These are phyloP conservation scores for Xylona heveae DNA, from an alignment of 495 filamentous ascomycete species.

Conservation along the genomic window DNA sequence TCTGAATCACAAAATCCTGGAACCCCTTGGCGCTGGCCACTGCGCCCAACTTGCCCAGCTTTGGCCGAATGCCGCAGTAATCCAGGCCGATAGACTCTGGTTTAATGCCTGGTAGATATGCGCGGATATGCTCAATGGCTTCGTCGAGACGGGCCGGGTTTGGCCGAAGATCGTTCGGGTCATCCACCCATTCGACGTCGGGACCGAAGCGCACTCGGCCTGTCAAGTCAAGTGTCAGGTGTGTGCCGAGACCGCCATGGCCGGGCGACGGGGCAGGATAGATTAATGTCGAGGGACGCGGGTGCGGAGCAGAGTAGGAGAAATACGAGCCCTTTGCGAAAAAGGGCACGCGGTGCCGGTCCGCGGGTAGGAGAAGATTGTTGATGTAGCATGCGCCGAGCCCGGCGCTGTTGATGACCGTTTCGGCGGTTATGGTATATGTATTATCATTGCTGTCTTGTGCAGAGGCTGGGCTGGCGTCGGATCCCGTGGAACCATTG, in stretches of 20 bases:
- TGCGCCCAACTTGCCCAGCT: slow-evolving; percentile 39
- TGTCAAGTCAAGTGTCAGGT: slow-evolving; percentile 76
- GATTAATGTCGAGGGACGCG: slow-evolving; percentile 50
- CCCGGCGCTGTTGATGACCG: slow-evolving; percentile 70
- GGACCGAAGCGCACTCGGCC: slow-evolving; percentile 83
- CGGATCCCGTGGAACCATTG: slow-evolving; percentile 20
- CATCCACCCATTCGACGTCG: slow-evolving; percentile 81
- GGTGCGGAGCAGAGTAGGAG: slow-evolving; percentile 46
- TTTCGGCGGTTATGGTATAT: slow-evolving; percentile 59
- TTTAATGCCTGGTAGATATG: slow-evolving; percentile 58
- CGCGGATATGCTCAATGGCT: slow-evolving; percentile 51
- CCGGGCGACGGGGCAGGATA: slow-evolving; percentile 74
- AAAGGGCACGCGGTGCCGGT: slow-evolving; percentile 34
- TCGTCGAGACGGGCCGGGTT: slow-evolving; percentile 34
- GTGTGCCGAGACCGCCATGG: slow-evolving; percentile 70
- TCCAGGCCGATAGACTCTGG: slow-evolving; percentile 47
- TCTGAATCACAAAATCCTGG: slow-evolving; percentile 65
- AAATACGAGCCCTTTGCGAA: slow-evolving; percentile 96
- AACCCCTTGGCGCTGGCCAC: slow-evolving; percentile 42
- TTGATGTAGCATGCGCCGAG: slow-evolving; percentile 53
- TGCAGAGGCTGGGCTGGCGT: slow-evolving; percentile 24
- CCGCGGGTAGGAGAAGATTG: slow-evolving; percentile 56
- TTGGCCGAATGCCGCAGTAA: slow-evolving; percentile 83
- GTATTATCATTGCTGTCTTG: no score
- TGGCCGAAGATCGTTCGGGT: slow-evolving; percentile 31